Evolutionary conservation across 2,329 filamentous ascomycete species (phyloP), one percentile per base, ranked within the genome.

Genomic region (Penicillium sp.): DNA sequence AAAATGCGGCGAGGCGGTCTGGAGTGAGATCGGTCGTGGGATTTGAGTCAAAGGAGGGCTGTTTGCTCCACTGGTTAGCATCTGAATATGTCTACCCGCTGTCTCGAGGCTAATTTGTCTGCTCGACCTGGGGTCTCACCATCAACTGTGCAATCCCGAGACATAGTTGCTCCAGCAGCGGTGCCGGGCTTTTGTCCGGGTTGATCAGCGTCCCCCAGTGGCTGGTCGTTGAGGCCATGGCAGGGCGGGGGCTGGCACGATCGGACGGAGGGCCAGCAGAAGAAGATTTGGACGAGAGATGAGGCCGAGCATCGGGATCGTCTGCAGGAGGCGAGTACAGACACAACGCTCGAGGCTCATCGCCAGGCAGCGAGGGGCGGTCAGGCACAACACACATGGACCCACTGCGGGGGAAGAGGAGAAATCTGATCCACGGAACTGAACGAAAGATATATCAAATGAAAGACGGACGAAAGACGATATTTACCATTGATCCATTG

Each of bases 1-100:
- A 94, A 73, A 93, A 94, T 42, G 85, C 82, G n/a, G 90, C 88
- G 45, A 94, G 80, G 72, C 93, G 92, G 55, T 83, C 78, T 0
- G 90, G 89, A 6, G 85, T 90, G 53, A 78, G 73, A 63, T 79
- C 76, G 52, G 64, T 58, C 4, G 74, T 74, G 8, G 70, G 70
- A 48, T 70, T 73, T 11, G 73, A 66, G 54, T 77, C 73, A 37
- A 77, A 75, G 10, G 70, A 67, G 35, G 66, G 65, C 72, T 75
- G 45, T 33, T 64, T 64, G 35, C 28, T 62, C 5, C 19, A 5
- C 19, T 22, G 3, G 52, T 59, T 57, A 64, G 46, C 6, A 33
- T 22, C 6, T 22, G n/a, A 1, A 35, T 14, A 30, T 30, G 1
- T 48, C 25, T 30, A 4, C 7, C 30, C 45, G 25, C 13, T 13